phyloP scores from a whole-genome alignment of 2,329 filamentous ascomycete genomes.

The Fusarium sp. region DNA sequence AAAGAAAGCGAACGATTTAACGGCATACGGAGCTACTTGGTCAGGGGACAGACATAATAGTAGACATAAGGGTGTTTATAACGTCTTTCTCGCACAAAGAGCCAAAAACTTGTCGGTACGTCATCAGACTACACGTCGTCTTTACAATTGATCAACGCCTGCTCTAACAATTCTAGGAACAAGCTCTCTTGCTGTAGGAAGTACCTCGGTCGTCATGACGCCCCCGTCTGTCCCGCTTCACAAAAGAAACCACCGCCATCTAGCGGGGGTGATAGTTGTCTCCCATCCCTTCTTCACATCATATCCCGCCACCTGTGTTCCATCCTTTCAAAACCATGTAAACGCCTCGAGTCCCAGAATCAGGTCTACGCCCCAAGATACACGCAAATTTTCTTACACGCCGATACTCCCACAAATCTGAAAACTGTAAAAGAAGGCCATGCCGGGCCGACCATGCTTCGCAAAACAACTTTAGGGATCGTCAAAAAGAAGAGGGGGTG shows the following conservation, averaged over 20 bases:
- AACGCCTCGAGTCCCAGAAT: constrained; percentile 30
- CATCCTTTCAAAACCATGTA: constrained; percentile 19
- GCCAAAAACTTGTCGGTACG: background rate
- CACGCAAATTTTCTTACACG: constrained; percentile 32
- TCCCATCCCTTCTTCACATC: constrained; percentile 17
- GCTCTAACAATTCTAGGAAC: constrained; percentile 34
- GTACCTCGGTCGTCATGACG: constrained; percentile 10
- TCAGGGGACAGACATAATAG: no score
- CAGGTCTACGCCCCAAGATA: constrained; percentile 5
- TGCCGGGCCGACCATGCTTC: constrained; percentile 31
- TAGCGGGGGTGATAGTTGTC: constrained; percentile 1
- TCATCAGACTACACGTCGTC: constrained; percentile 23
- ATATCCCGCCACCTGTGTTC: constrained; percentile 3
- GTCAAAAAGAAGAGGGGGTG: constrained; percentile 20
- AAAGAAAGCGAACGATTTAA: background rate
- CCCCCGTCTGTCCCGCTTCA: constrained; percentile 8
- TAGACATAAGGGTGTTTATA: no score
- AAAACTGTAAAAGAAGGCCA: constrained; percentile 26
- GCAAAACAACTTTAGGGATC: constrained; percentile 20
- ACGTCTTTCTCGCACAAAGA: no score
- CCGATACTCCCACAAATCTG: constrained; percentile 38
- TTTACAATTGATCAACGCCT: constrained; percentile 36
- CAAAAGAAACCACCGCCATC: constrained; percentile 10
- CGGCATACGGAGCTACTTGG: background rate
- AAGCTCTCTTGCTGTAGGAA: constrained; percentile 7